phyloP scores from a whole-genome alignment of 768 basidiomycete species.

The Leccinum obscurum region DNA sequence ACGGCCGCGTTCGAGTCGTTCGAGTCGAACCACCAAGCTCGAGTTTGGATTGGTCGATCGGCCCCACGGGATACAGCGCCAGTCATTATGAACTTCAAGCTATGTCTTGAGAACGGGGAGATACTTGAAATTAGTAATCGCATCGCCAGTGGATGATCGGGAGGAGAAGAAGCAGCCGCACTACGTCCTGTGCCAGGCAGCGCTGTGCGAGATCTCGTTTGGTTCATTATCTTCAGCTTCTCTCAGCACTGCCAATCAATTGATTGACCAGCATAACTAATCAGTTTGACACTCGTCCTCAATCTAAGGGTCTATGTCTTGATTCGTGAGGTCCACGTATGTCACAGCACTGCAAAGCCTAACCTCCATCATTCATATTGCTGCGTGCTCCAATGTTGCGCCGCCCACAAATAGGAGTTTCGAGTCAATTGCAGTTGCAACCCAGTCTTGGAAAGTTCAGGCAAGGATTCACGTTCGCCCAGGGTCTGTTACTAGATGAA shows the following conservation, averaged over 20 bases:
- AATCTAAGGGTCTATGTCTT: conserved; percentile 3
- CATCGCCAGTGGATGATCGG: conserved; percentile 12
- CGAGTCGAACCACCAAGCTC: conserved; percentile 9
- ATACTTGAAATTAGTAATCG: conserved; percentile 8
- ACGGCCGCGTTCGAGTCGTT: conserved; percentile 9
- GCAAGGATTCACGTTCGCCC: neutral
- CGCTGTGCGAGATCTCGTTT: conserved; percentile 6
- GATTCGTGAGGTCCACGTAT: neutral
- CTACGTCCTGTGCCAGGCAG: neutral
- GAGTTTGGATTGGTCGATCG: conserved; percentile 1
- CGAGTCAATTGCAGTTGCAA: no score
- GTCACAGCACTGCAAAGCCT: conserved; percentile 4
- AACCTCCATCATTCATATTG: neutral
- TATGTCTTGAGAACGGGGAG: conserved; percentile 7
- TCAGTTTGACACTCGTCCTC: neutral
- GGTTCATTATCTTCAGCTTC: conserved; percentile 10
- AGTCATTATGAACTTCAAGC: conserved; percentile 3
- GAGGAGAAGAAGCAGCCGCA: conserved; percentile 19
- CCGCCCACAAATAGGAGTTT: conserved; percentile 8
- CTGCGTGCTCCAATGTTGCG: conserved; percentile 8
- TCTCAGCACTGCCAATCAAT: conserved; percentile 20
- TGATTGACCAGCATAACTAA: neutral
- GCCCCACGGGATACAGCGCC: neutral
- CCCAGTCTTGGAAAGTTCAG: no score
- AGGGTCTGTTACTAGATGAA: neutral